Conservation (phyloP, 768 basidiomycete genomes). For the Lactarius vividus region DNA sequence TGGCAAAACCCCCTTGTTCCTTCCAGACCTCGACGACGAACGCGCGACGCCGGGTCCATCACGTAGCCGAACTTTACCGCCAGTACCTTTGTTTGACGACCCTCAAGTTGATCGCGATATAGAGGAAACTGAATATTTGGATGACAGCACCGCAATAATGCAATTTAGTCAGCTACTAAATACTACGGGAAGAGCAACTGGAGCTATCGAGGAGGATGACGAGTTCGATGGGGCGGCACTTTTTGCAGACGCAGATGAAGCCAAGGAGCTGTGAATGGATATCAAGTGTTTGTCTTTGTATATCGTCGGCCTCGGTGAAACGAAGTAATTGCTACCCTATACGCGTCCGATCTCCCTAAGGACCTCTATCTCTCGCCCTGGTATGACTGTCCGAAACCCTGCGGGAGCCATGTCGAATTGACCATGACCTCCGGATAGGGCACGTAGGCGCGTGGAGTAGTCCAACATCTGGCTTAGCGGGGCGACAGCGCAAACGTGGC, state of each 20-base stretch:
- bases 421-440: conserved; percentile 80
- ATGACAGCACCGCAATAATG: conserved; percentile 58
- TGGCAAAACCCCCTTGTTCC: conserved; percentile 66
- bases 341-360: conserved; percentile 75
- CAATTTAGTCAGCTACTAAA: conserved; percentile 72
- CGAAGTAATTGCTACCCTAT: conserved; percentile 34
- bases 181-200: conserved; percentile 51
- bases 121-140: conserved; percentile 35
- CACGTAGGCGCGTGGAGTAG: conserved; percentile 73
- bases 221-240: conserved; percentile 71
- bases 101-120: conserved; percentile 25
- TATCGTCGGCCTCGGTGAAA: conserved; percentile 2
- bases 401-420: conserved; percentile 73
- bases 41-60: conserved; percentile 40
- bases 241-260: conserved; percentile 83
- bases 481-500: conserved; percentile 68
- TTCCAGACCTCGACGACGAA: conserved; percentile 59
- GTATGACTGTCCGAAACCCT: conserved; percentile 71
- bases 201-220: conserved; percentile 71
- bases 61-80: conserved; percentile 34
- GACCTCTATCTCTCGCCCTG: conserved; percentile 64
- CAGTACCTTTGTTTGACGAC: conserved; percentile 46
- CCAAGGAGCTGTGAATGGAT: conserved; percentile 47
- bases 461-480: conserved; percentile 83
- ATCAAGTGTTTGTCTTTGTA: conserved; percentile 20